Base-by-base conservation (phyloP, 768 basidiomycete genomes). In the Russula ochroleuca region DNA sequence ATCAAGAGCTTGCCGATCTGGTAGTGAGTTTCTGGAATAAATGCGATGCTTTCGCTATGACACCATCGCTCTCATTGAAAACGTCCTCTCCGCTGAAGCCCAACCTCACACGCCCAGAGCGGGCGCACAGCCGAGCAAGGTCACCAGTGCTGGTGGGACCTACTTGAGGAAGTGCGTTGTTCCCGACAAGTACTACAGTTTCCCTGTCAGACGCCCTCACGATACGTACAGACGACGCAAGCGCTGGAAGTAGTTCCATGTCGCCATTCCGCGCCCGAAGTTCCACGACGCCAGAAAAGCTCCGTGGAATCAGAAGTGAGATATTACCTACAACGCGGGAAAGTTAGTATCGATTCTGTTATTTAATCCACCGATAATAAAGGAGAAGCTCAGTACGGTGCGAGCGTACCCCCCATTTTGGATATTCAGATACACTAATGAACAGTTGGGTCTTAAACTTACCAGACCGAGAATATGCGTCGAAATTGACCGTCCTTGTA, bases 221-320 rank as follows among this genome's bases (percentile, higher is more conserved):
- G 13, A 65, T 37, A 17, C 50, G 38, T n/a, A 10, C 54, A 33
- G 43, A 50, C 0, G 64, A n/a, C n/a, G 49, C 58, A 15, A 67
- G 66, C 48, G 49, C 54, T 47, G 63, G 63, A 38, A 67, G 63
- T 38, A 61, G 41, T 17, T 60, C 49, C 23, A 61, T 38, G 45
- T 52, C 49, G 31, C 66, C 66, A 40, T 35, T 55, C 45, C 43
- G 59, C 10, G 58, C 53, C 11, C 63, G 64, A 35, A 67, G 58
- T 38, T 65, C 63, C 48, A 65, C 54, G 33, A 65, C 3, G 35
- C 66, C 63, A 41, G 59, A 55, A 56, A 61, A 67, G 54, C 25
- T 65, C 58, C 63, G 66, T 52, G 66, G 66, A n/a, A 67, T 55
- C 41, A 67, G 58, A 56, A 67, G 54, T 49, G 61, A 43, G 31